Evolutionary conservation across 805 yeast genomes (phyloP).

Genomic region (Candida germanica): DNA sequence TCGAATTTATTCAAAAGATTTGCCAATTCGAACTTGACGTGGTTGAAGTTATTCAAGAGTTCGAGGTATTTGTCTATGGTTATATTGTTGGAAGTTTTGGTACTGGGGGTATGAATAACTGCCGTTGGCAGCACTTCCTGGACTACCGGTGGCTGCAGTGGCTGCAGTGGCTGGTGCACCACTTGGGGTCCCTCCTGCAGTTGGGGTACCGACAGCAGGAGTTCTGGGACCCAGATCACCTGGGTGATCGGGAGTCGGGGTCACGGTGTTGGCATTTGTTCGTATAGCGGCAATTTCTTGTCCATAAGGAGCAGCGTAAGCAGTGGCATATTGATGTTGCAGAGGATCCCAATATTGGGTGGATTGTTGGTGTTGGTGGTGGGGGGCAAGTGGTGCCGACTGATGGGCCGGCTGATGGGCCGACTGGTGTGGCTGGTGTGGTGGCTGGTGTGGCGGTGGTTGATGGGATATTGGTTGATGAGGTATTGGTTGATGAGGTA

Average conservation of each 20-base stretch:
- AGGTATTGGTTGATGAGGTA: neutral
- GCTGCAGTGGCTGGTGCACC: neutral
- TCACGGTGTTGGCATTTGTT: neutral
- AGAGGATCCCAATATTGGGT: too few relatives aligned
- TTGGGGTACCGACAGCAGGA: conserved; percentile 1
- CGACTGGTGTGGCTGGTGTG: too few relatives aligned
- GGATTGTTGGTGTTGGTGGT: too few relatives aligned
- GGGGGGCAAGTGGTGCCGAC: too few relatives aligned
- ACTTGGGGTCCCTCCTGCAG: neutral
- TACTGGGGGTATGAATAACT: conserved; percentile 2
- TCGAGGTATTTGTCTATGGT: conserved; percentile 15
- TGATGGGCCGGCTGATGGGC: too few relatives aligned
- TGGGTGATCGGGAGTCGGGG: conserved; percentile 1
- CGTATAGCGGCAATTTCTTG: too few relatives aligned
- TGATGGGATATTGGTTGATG: too few relatives aligned
- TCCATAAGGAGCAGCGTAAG: too few relatives aligned
- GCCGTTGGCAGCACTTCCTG: neutral
- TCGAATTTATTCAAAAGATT: conserved; percentile 15
- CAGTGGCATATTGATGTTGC: too few relatives aligned
- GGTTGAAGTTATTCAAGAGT: conserved; percentile 13
- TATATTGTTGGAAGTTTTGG: conserved; percentile 3
- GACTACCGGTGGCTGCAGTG: neutral
- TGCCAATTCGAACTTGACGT: conserved; percentile 13
- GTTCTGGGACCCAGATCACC: too few relatives aligned
- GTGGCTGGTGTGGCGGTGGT: too few relatives aligned